phyloP scores from a whole-genome alignment of 2,329 filamentous ascomycete species.

The Lasiodiplodia gonubiensis region DNA sequence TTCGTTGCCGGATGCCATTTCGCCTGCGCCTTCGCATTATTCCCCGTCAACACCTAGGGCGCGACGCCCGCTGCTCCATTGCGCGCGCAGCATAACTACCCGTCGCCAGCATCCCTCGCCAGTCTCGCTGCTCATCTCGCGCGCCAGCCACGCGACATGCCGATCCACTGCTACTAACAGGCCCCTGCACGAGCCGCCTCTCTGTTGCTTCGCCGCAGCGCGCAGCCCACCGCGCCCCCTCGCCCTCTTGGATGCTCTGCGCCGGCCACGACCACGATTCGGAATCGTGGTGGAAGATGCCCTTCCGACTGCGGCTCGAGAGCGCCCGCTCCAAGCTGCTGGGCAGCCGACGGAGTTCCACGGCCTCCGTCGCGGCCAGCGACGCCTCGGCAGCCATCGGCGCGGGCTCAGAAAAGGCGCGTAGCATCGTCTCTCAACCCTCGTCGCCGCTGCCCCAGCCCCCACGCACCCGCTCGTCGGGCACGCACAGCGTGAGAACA shows the following conservation, averaged over 20 bases:
- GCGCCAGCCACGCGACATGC: constrained; percentile 22
- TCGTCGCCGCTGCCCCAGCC: constrained; percentile 14
- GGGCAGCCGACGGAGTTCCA: constrained; percentile 15
- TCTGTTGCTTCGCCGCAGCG: constrained; percentile 5
- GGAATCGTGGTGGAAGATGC: constrained; percentile 15
- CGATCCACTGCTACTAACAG: constrained; percentile 21
- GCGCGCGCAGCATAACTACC: neutral
- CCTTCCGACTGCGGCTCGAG: constrained; percentile 21
- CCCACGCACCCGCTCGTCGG: constrained; percentile 2
- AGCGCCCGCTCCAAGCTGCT: constrained; percentile 23
- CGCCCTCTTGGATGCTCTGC: constrained; percentile 15
- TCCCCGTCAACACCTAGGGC: neutral
- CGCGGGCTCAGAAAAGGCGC: constrained; percentile 9
- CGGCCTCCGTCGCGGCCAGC: constrained; percentile 1
- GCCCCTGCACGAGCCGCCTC: constrained; percentile 23
- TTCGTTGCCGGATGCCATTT: constrained; percentile 21
- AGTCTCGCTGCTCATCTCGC: neutral
- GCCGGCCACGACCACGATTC: constrained; percentile 13
- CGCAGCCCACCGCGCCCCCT: neutral
- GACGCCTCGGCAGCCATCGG: constrained; percentile 9
- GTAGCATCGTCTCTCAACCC: constrained; percentile 10
- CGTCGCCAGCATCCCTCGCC: neutral
- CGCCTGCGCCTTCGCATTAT: constrained; percentile 1
- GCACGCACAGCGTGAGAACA: constrained; percentile 7
- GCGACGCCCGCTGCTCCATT: neutral